These are phyloP conservation scores for Cordyceps pruinosa DNA, from an alignment of 2,329 filamentous ascomycete species.

Conservation along the genomic window DNA sequence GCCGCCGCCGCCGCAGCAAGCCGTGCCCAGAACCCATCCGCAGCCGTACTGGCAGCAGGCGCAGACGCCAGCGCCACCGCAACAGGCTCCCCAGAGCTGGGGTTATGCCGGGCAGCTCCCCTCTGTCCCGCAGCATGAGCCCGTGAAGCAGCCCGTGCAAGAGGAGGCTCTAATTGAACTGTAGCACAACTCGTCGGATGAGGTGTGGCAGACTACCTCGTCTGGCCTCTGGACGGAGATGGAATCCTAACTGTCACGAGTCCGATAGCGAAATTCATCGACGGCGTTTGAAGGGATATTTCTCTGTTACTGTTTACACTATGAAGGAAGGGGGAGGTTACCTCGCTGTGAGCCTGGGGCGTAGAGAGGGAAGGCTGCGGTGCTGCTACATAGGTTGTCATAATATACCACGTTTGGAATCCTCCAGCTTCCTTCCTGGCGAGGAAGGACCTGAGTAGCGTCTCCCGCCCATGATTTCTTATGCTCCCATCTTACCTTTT, in stretches of 20 bases:
- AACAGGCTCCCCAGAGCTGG: conserved; percentile 29
- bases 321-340: neutral
- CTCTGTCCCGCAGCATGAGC: conserved; percentile 44
- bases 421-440: too few species aligned
- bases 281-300: conserved; percentile 7
- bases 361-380: neutral
- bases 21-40: conserved; percentile 23
- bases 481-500: too few species aligned
- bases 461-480: too few species aligned
- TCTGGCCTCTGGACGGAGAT: neutral
- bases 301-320: neutral
- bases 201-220: neutral
- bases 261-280: neutral
- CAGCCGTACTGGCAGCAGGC: conserved; percentile 25
- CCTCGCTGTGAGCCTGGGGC: neutral
- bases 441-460: too few species aligned
- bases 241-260: neutral
- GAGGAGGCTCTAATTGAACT: conserved; percentile 80
- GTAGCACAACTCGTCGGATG: conserved; percentile 27
- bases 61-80: conserved; percentile 15
- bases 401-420: conserved; percentile 28
- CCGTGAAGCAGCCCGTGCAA: conserved; percentile 41
- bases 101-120: conserved; percentile 53
- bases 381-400: neutral
- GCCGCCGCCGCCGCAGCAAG: conserved; percentile 25